Percentiles rank a stretch among this genome's conserved stretches.
phyloP scores from a whole-genome alignment of 1,284 basidiomycete genomes.

The Pseudozyma sp. region DNA sequence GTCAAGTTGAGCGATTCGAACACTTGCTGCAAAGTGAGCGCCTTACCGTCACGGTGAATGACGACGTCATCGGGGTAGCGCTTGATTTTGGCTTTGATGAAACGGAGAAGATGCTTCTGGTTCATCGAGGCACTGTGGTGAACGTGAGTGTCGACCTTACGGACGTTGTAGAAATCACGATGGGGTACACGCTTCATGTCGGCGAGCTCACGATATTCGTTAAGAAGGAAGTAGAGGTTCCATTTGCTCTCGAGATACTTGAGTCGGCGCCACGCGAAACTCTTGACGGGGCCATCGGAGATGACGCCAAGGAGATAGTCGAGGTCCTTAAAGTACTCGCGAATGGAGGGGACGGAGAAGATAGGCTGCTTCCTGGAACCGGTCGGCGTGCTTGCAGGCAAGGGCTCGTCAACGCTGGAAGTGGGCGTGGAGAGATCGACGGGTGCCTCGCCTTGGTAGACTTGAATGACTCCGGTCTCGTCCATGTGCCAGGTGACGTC shows the following conservation, averaged over 20 bases:
- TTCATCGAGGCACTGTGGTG: slow-evolving; percentile 99
- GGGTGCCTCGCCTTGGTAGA: slow-evolving; percentile 51
- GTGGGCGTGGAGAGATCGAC: slow-evolving; percentile 26
- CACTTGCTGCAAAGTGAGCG: slow-evolving; percentile 90
- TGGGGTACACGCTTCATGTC: slow-evolving; percentile 86
- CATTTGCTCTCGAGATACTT: slow-evolving; percentile 97
- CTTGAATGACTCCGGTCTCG: slow-evolving; percentile 65
- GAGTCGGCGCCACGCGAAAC: slow-evolving; percentile 90
- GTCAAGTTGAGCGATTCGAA: slow-evolving; percentile 94
- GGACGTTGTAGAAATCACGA: slow-evolving; percentile 97
- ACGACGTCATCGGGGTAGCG: slow-evolving; percentile 86
- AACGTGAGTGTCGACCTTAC: slow-evolving; percentile 97
- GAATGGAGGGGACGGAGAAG: slow-evolving; percentile 84
- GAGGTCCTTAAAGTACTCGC: slow-evolving; percentile 96
- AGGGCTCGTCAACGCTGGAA: slow-evolving; percentile 37
- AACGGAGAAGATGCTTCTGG: slow-evolving; percentile 98
- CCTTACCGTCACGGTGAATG: slow-evolving; percentile 90
- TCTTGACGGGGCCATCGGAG: slow-evolving; percentile 93
- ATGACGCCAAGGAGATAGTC: slow-evolving; percentile 79
- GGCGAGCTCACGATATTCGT: slow-evolving; percentile 92
- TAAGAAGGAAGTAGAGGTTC: slow-evolving; percentile 90
- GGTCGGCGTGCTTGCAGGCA: slow-evolving; percentile 12
- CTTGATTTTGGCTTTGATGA: slow-evolving; percentile 98
- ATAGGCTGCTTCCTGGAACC: slow-evolving; percentile 71
- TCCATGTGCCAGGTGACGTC: slow-evolving; percentile 58